Base-by-base conservation (phyloP, 2,329 filamentous ascomycete species). In the Calonectria multiphialidica region DNA sequence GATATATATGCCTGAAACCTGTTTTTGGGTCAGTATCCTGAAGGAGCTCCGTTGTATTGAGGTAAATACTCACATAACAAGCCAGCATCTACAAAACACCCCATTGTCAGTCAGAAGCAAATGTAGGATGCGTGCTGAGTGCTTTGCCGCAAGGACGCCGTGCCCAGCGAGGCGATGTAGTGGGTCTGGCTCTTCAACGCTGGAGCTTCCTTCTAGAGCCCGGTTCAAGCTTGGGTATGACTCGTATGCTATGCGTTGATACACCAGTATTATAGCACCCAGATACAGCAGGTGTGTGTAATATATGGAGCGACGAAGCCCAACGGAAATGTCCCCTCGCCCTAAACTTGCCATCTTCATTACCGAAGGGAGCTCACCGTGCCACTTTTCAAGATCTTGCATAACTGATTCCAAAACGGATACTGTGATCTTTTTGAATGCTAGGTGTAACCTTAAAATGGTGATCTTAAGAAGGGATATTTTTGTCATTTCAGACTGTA, bases 1-100 rank as follows among this genome's bases (percentile, higher is more conserved):
- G 57, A 62, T 44, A 25, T 62, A 15, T 30, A 62, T 62, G 57
- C 57, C n/a, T 62, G 57, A 12, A 62, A 25, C 25, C 57, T 62
- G n/a, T 33, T 45, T 62, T 23, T 2, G 4, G 30, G 8, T 62
- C 10, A 62, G 10, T 0, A 6, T 8, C 16, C 4, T 42, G n/a
- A 12, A 42, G n/a, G 10, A 42, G 12, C 2, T 5, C 2, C 23
- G 4, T 5, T 44, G 5, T 0, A 5, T 3, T 6, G 15, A 30
- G 7, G 2, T 6, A 15, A 2, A 21, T 10, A 45, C 57, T 45
- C 37, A 62, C 40, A 62, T 62, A 23, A 62, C 57, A 45, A 62
- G 6, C 53, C 57, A 62, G 12, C 57, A 62, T 42, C 40, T 30
- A 10, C 40, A 16, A 23, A 62, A 62, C 6, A 62, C 57, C 12